Base-by-base conservation (phyloP, 352 stramenopile genomes). In the Elongisporangium prolatum region DNA sequence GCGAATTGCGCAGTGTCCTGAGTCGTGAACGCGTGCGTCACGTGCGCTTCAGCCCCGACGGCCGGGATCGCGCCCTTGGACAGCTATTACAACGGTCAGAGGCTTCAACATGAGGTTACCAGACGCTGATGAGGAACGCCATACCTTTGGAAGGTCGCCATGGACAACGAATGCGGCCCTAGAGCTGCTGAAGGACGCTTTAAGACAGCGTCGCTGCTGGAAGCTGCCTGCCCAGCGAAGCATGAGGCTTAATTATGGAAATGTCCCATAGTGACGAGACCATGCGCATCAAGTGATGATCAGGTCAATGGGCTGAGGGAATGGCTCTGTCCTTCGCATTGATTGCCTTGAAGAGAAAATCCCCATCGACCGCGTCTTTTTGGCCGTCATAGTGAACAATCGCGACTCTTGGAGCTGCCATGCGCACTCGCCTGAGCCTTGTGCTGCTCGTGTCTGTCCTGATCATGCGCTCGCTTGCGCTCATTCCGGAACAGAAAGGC, bases 1-100 rank as follows among this genome's bases (percentile, higher is more conserved):
- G 83, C 77, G 52, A 95, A 95, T n/a, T 66, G 63, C 47, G 54
- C 53, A 18, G 85, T 88, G 60, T 95, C 80, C 5, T 68, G 51
- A 4, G 87, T 61, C 3, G 71, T 72, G 61, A 95, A 95, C 34
- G 65, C 59, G 67, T 88, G 80, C 14, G 63, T 75, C 49, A 92
- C 62, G 7, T 67, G 64, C 9, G 79, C 85, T 28, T 88, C 72
- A 13, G 89, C 75, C 44, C 81, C 85, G 22, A 90, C 47, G 2
- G 48, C 21, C 17, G 80, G 83, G 13, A 88, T 67, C 20, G 67
- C 58, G 21, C 83, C 80, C 11, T 53, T 52, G 1, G 64, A 20
- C 17, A 93, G 71, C 83, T 93, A 62, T 20, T n/a, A 50, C 25
- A 34, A 34, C 25, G 8, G 25, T 5, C 28, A 13, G 4, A 40